Evolutionary conservation across 2,329 filamentous ascomycete genomes (phyloP), one percentile per base, ranked within the genome.

Genomic region (Peltaster fructicola): DNA sequence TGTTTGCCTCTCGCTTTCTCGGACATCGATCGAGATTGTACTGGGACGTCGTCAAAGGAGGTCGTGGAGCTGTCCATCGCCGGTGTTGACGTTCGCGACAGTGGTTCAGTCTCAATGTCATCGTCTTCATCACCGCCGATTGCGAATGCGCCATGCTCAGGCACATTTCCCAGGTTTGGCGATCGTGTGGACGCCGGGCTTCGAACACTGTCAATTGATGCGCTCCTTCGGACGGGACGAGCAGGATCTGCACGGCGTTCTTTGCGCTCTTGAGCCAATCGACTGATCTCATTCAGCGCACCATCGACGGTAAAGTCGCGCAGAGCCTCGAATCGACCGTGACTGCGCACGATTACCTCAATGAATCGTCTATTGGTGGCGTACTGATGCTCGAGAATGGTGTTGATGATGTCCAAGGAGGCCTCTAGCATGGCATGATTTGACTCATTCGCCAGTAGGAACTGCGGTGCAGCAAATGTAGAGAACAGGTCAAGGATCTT

Each of bases 1-100:
- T 91, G 81, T 52, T 98, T 98, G 6, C 88, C 88, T 24, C 88
- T 65, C 9, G 88, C 88, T 50, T 95, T 98, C 51, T 95, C 88
- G 11, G 85, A 93, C 79, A 95, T 92, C 27, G 82, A 82, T 29
- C 80, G 68, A 15, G 91, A 50, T 46, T 93, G 84, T 11, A 72
- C 63, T 8, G 81, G 82, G 7, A 91, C 68, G 31, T 90, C 82
- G 30, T 90, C 81, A 1, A 66, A 54, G 3, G 17, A 67, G 10
- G 54, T 57, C n/a, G n/a, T n/a, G n/a, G n/a, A 11, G 52, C 50
- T 17, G 33, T 65, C 61, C 39, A 71, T 8, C 32, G 30, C 17
- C 23, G 25, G 13, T 18, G 9, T 13, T 25, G 24, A 10, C 13
- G 19, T 22, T 29, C 23, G 6, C 17, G 20, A 8, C 16, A 61